These are phyloP conservation scores for Hygrophorus russula DNA, from an alignment of 768 basidiomycete genomes.

Conservation along the genomic window DNA sequence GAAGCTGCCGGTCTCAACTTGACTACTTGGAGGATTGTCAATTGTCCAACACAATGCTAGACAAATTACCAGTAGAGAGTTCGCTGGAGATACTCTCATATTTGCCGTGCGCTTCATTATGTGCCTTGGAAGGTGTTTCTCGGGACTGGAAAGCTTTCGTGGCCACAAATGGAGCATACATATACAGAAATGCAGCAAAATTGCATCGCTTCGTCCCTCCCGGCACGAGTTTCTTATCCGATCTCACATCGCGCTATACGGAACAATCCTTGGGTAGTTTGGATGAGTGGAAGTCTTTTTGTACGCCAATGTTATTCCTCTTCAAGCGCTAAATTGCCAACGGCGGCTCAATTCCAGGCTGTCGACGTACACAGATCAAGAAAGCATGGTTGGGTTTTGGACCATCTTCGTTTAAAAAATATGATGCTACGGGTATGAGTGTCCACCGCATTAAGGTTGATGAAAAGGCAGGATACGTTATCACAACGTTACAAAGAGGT, in stretches of 20 bases:
- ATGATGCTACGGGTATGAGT: constrained; percentile 20
- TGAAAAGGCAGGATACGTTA: constrained; percentile 43
- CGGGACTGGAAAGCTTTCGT: constrained; percentile 38
- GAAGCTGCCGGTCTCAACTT: too few species aligned
- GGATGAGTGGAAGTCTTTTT: constrained; percentile 46
- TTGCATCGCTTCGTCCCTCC: constrained; percentile 35
- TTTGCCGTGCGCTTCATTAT: constrained; percentile 36
- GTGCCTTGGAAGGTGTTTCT: constrained; percentile 24
- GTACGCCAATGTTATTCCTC: constrained; percentile 24
- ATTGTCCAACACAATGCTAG: constrained; percentile 25
- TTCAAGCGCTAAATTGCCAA: not conserved
- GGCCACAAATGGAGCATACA: constrained; percentile 28
- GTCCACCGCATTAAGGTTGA: constrained; percentile 77
- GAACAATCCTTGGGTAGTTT: constrained; percentile 26
- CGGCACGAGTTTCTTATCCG: constrained; percentile 14
- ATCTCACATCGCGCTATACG: constrained; percentile 20
- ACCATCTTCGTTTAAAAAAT: constrained; percentile 25
- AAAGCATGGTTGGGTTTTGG: constrained; percentile 46
- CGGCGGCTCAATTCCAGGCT: constrained; percentile 24
- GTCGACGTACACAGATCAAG: constrained; percentile 30
- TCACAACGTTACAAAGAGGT: constrained; percentile 44
- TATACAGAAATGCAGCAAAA: constrained; percentile 51
- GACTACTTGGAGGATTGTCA: too few species aligned
- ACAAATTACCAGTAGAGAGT: constrained; percentile 47
- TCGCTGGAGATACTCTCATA: constrained; percentile 36